Base-by-base conservation (phyloP, 2,329 filamentous ascomycete species). In the Madurella fahalii region DNA sequence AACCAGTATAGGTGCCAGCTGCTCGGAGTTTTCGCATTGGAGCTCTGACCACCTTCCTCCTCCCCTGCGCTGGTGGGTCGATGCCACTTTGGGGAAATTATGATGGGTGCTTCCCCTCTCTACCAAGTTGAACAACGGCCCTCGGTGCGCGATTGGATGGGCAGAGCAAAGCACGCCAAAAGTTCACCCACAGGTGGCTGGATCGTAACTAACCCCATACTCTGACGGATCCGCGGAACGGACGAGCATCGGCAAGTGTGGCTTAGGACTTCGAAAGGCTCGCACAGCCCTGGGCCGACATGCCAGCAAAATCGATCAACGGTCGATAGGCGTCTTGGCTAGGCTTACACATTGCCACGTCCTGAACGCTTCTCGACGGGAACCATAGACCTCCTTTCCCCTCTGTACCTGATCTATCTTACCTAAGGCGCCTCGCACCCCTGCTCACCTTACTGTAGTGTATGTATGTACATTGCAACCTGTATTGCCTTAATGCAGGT, bases 1-100 rank as follows among this genome's bases (percentile, higher is more conserved):
- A 4, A 37, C 2, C 13, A 37, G 9, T 15, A 37, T 4, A 11
- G 4, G 9, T 9, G 11, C 34, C 9, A 12, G 11, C 34, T 37
- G 11, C 34, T 37, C 34, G 11, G 9, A 37, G 34, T 5, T 12
- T 37, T 37, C 11, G 4, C 4, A 16, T 20, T 34, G 42, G 42
- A 49, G 42, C 47, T 54, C 47, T 50, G 53, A 46, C 52, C 53
- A 50, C 40, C 40, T 31, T 47, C 39, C 12, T 20, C n/a, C 32
- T 11, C 17, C 4, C 46, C 16, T n/a, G 31, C 40, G 41, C 51
- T 53, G 50, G 59, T 52, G 57, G 61, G 53, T 42, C 58, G 48
- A 61, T 58, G 51, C 48, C 58, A 60, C 57, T 61, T 57, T 56
- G 54, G 59, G 54, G 55, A 61, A 62, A 63, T 58, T 61, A 54